Evolutionary conservation across 2,329 filamentous ascomycete species (phyloP).

Genomic region (Metarhizium humberi): DNA sequence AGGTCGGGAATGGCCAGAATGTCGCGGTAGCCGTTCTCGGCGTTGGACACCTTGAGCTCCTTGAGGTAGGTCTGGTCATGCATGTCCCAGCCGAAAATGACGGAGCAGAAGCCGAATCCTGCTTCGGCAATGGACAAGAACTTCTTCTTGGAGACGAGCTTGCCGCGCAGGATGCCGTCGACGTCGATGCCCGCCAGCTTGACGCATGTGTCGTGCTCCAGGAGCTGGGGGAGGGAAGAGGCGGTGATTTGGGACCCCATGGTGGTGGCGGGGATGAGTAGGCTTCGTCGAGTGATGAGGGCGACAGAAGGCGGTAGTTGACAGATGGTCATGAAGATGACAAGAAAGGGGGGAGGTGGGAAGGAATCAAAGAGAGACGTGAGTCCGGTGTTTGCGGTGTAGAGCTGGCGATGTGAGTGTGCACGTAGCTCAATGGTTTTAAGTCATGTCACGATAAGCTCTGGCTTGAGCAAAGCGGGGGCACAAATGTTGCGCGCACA

Average conservation of each 20-base stretch:
- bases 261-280: conserved; percentile 1
- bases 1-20: conserved; percentile 76
- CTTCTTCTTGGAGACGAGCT: conserved; percentile 87
- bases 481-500: too few species aligned
- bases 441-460: not conserved
- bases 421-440: not conserved
- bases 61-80: conserved; percentile 83
- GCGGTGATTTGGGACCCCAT: conserved; percentile 40
- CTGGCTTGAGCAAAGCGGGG: not conserved
- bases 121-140: conserved; percentile 73
- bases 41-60: conserved; percentile 81
- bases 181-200: conserved; percentile 85
- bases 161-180: conserved; percentile 79
- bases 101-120: conserved; percentile 89
- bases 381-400: not conserved
- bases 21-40: conserved; percentile 82
- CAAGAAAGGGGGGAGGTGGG: not conserved
- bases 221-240: conserved; percentile 55
- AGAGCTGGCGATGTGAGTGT: not conserved
- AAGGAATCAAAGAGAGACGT: not conserved
- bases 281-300: not conserved
- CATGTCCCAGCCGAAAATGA: conserved; percentile 96
- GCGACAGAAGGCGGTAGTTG: not conserved
- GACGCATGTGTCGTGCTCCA: conserved; percentile 65
- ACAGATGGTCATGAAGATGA: not conserved